Conservation (phyloP, 2,329 filamentous ascomycete species). For the Alternaria metachromatica region DNA sequence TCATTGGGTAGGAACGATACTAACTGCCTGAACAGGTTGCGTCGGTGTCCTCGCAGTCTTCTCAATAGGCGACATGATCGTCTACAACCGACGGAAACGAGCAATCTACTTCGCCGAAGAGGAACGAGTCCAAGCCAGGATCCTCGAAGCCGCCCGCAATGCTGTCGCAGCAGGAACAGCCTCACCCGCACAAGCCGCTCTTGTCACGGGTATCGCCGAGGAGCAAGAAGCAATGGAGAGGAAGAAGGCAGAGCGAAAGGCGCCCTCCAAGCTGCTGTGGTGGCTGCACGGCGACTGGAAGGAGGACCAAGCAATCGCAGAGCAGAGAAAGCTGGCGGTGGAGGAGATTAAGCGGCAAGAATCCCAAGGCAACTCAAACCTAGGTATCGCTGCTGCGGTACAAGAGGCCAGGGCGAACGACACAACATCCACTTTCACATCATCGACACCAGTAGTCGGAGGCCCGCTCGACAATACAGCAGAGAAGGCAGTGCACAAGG, state of each 20-base stretch:
- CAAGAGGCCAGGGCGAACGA: slow-evolving; percentile 40
- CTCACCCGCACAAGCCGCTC: slow-evolving; percentile 58
- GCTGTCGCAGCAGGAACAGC: slow-evolving; percentile 54
- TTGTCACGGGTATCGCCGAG: slow-evolving; percentile 67
- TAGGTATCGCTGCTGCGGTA: slow-evolving; percentile 41
- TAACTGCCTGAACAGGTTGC: slow-evolving; percentile 55
- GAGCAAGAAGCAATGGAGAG: slow-evolving; percentile 59
- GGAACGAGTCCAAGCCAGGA: slow-evolving; percentile 52
- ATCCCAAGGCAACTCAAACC: slow-evolving; percentile 23
- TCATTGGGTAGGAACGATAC: not conserved
- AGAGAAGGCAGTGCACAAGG: slow-evolving; percentile 47
- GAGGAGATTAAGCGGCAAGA: slow-evolving; percentile 41
- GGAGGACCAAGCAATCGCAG: slow-evolving; percentile 44
- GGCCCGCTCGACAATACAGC: slow-evolving; percentile 57
- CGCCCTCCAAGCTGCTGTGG: slow-evolving; percentile 42
- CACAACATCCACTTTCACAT: slow-evolving; percentile 11
- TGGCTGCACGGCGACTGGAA: slow-evolving; percentile 48
- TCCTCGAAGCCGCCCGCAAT: slow-evolving; percentile 53
- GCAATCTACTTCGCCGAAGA: slow-evolving; percentile 66
- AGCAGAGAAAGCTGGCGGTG: slow-evolving; percentile 42
- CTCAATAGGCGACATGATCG: slow-evolving; percentile 69
- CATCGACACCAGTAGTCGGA: slow-evolving; percentile 45
- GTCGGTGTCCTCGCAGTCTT: slow-evolving; percentile 67
- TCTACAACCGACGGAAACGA: slow-evolving; percentile 71
- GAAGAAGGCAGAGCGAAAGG: slow-evolving; percentile 44